Percentiles rank a stretch among this genome's conserved stretches.
Evolutionary conservation across 306 rosid genomes (phyloP).

Genomic region (Prunus padus): DNA sequence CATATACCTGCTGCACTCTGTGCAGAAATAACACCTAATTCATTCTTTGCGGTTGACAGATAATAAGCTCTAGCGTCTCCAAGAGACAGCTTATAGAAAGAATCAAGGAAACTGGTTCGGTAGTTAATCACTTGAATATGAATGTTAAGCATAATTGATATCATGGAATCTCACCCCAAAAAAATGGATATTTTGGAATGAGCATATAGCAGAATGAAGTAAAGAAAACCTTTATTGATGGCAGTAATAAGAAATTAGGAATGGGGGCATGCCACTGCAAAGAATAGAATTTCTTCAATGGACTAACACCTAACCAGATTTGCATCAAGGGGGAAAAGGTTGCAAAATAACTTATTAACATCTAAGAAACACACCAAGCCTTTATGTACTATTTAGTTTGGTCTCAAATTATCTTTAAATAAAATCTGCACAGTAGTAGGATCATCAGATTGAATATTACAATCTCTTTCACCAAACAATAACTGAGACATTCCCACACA

Average conservation of each 20-base stretch:
- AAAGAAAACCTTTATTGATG: too few relatives aligned
- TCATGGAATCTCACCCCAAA: not conserved
- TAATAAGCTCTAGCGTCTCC: conserved; percentile 90
- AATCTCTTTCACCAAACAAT: not conserved
- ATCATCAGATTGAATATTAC: not conserved
- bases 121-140: conserved; percentile 5
- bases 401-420: not conserved
- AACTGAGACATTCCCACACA: conserved; percentile 7
- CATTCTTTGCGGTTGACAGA: conserved; percentile 90
- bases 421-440: not conserved
- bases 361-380: not conserved
- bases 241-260: too few relatives aligned
- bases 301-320: not conserved
- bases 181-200: not conserved
- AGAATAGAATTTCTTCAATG: not conserved
- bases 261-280: not conserved
- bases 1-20: conserved; percentile 75
- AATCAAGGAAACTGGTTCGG: conserved; percentile 27
- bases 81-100: conserved; percentile 72
- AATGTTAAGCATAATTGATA: not conserved
- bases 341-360: not conserved
- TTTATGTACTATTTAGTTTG: not conserved
- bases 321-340: not conserved
- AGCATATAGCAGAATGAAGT: not conserved
- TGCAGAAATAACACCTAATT: conserved; percentile 87